A percentile compares a stretch with the other conserved stretches of the same genome.
Conservation (phyloP, 352 stramenopile genomes). For the Globisporangium emineosum region DNA sequence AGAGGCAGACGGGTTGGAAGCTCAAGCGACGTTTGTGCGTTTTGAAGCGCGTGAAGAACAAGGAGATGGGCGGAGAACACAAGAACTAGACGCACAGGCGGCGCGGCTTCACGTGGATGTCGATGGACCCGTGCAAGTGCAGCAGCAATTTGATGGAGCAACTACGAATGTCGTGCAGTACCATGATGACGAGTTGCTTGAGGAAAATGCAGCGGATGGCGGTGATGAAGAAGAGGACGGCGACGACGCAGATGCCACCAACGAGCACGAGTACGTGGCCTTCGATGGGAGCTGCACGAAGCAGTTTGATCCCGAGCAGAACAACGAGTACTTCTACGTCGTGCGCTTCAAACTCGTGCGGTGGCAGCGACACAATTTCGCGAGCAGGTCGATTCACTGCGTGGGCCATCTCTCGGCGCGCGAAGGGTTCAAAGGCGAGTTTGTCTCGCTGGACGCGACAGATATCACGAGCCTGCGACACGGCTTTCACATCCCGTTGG, state of each 20-base stretch:
- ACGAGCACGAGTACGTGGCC: slow-evolving; percentile 5
- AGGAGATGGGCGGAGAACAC: background rate
- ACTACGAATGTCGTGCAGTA: background rate
- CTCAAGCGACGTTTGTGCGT: background rate
- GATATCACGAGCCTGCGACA: background rate
- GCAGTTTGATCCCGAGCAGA: slow-evolving; percentile 9
- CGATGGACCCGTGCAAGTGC: background rate
- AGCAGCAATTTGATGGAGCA: slow-evolving; percentile 11
- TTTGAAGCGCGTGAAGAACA: background rate
- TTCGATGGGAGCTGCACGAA: slow-evolving; percentile 11
- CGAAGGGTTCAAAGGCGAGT: slow-evolving; percentile 18
- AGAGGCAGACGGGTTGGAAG: background rate
- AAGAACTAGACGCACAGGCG: background rate
- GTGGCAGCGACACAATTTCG: slow-evolving; percentile 26
- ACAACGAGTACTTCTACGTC: slow-evolving; percentile 27
- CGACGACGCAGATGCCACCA: background rate
- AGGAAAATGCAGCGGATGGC: background rate
- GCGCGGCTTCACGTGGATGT: background rate
- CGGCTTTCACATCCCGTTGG: slow-evolving; percentile 7
- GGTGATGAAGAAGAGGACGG: background rate
- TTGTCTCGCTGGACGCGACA: slow-evolving; percentile 12
- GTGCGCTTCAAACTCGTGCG: slow-evolving; percentile 47
- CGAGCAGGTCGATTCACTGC: slow-evolving; percentile 20
- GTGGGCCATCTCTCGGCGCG: slow-evolving; percentile 17
- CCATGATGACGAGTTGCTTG: background rate